Conservation (phyloP, 148 eudicot species). For the Fagopyrum homotropicum region DNA sequence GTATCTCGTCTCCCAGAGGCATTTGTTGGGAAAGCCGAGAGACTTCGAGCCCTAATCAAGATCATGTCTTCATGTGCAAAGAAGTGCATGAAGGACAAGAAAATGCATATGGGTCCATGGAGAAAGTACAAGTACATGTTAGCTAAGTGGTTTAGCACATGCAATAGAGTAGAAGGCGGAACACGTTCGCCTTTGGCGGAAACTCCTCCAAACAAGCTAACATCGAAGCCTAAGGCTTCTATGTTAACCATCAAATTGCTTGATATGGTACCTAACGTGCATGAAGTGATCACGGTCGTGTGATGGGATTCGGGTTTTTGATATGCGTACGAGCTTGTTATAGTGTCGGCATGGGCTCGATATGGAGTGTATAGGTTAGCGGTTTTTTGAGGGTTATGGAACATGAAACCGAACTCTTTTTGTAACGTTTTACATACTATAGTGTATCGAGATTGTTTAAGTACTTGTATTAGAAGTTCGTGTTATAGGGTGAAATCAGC, state of each 20-base stretch:
- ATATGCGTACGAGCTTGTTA: background rate
- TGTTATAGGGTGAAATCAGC: background rate
- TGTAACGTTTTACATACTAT: background rate
- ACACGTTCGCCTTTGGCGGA: background rate
- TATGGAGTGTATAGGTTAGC: slow-evolving; percentile 7
- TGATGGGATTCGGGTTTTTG: slow-evolving; percentile 7
- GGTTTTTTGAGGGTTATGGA: background rate
- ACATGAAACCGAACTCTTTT: background rate
- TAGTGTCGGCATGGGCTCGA: background rate
- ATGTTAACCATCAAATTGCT: slow-evolving; percentile 62
- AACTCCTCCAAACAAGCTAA: background rate
- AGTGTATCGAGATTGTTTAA: background rate
- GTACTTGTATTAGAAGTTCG: background rate
- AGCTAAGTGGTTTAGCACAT: slow-evolving; percentile 73
- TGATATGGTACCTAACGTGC: slow-evolving; percentile 24
- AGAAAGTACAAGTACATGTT: slow-evolving; percentile 77
- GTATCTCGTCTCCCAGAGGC: slow-evolving; percentile 60
- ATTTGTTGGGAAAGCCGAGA: slow-evolving; percentile 68
- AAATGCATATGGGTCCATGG: slow-evolving; percentile 96
- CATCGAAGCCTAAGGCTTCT: slow-evolving; percentile 39
- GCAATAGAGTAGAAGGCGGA: slow-evolving; percentile 28
- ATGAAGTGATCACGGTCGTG: slow-evolving; percentile 41
- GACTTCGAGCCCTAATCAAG: slow-evolving; percentile 51
- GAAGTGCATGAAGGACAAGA: slow-evolving; percentile 85
- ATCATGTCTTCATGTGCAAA: slow-evolving; percentile 64